Conservation (phyloP, 2,329 filamentous ascomycete species). For the Colletotrichum plurivorum region DNA sequence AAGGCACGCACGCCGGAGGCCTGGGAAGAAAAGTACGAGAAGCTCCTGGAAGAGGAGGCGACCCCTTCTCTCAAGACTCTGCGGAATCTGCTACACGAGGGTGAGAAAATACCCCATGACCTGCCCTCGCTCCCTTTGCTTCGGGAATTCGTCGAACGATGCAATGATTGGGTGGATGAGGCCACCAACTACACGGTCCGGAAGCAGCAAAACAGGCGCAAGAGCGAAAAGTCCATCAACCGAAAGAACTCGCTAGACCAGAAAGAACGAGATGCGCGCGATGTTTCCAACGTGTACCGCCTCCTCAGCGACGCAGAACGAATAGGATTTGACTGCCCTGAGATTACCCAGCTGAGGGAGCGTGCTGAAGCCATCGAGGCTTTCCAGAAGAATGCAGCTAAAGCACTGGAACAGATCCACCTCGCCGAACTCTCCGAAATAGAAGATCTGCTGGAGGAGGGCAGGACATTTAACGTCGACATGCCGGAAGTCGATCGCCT, state of each 20-base stretch:
- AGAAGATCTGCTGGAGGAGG: constrained; percentile 91
- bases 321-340: constrained; percentile 92
- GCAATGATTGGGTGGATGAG: constrained; percentile 98
- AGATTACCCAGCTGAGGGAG: constrained; percentile 88
- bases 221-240: constrained; percentile 88
- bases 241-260: constrained; percentile 73
- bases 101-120: constrained; percentile 94
- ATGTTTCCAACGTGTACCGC: constrained; percentile 88
- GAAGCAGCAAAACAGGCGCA: constrained; percentile 97
- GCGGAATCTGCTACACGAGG: constrained; percentile 87
- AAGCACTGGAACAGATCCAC: constrained; percentile 76
- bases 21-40: constrained; percentile 93
- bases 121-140: constrained; percentile 86
- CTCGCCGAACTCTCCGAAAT: constrained; percentile 79
- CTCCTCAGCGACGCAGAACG: constrained; percentile 87
- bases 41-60: constrained; percentile 84
- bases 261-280: constrained; percentile 90
- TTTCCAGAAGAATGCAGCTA: constrained; percentile 84
- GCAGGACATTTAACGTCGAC: constrained; percentile 90
- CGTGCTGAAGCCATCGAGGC: constrained; percentile 86
- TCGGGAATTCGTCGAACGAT: constrained; percentile 92
- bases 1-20: constrained; percentile 87
- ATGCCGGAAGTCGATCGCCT: constrained; percentile 89
- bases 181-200: constrained; percentile 96
- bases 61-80: constrained; percentile 89